Base-by-base conservation (phyloP, 169 alveolate species). In the Perkinsus chesapeaki region DNA sequence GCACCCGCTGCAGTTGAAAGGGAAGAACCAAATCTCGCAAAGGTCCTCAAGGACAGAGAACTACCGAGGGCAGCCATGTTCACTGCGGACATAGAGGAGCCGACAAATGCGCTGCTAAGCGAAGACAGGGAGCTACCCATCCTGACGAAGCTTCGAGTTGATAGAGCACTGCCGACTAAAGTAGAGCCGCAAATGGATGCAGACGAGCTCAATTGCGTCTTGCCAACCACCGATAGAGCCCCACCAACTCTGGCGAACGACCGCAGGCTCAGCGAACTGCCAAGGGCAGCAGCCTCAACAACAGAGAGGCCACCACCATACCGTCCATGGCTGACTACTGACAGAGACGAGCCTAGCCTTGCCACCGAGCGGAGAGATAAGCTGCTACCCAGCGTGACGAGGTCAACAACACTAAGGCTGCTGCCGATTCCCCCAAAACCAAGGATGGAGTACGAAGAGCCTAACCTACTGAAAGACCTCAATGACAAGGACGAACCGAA, bases 41-140 rank as follows among this genome's bases (percentile, higher is more conserved):
- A 91, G 82, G 93, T 91, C 12, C 73, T 92, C 37, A 38, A 34
- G 10, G 91, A 39, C 73, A 39, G 23, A 19, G 92, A 36, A 10
- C 48, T 31, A 10, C 43, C 95, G 91, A 73, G 60, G 93, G 73
- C 39, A 39, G 93, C 93, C 82, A 38, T 39, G 91, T 93, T 93
- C 39, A 73, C 48, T 7, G 39, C 60, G 93, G 48, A 31, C 10
- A n/a, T 38, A 47, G 93, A 39, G n/a, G 39, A 47, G 43, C 48
- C 90, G 38, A 39, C 92, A 92, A 19, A 73, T 27, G 23, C 48
- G 90, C 16, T 39, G 82, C 0, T 36, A 0, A 39, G 72, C 92
- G 36, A 27, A 37, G 93, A 92, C 5, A 34, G 39, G 91, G 91
- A 36, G 39, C n/a, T 16, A 0, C 91, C 93, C 36, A n/a, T 39